Evolutionary conservation across 768 basidiomycete species (phyloP).

Genomic region (Mycena galericulata): DNA sequence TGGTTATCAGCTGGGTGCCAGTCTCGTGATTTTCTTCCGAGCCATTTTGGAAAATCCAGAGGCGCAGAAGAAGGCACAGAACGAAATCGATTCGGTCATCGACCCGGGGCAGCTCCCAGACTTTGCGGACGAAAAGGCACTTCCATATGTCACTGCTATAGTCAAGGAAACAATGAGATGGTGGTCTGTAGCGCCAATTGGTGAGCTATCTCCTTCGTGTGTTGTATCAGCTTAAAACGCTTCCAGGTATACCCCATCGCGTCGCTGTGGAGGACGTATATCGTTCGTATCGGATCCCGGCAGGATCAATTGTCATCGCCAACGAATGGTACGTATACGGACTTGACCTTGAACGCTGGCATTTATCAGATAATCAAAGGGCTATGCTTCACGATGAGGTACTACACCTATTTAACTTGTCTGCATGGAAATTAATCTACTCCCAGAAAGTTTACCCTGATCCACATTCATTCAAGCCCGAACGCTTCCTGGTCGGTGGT

Average conservation of each 20-base stretch:
- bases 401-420: not conserved
- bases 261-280: conserved; percentile 31
- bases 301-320: conserved; percentile 16
- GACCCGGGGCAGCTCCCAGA: conserved; percentile 14
- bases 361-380: not conserved
- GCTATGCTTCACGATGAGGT: conserved; percentile 10
- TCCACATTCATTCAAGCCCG: conserved; percentile 4
- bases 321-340: conserved; percentile 16
- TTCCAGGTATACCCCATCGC: conserved; percentile 28
- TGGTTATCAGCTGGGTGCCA: not conserved
- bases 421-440: not conserved
- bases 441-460: conserved; percentile 6
- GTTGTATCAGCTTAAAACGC: too few species aligned
- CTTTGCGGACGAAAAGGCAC: not conserved
- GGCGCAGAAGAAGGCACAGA: conserved; percentile 43
- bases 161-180: conserved; percentile 17
- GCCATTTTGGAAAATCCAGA: conserved; percentile 46
- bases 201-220: too few species aligned
- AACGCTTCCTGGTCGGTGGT: conserved; percentile 7
- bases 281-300: conserved; percentile 32
- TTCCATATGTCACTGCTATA: conserved; percentile 17
- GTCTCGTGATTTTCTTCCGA: conserved; percentile 37
- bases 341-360: not conserved
- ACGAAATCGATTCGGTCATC: conserved; percentile 44
- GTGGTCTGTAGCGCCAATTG: not conserved